phyloP scores from a whole-genome alignment of 2,329 filamentous ascomycete genomes.

The Calonectria ilicicola region DNA sequence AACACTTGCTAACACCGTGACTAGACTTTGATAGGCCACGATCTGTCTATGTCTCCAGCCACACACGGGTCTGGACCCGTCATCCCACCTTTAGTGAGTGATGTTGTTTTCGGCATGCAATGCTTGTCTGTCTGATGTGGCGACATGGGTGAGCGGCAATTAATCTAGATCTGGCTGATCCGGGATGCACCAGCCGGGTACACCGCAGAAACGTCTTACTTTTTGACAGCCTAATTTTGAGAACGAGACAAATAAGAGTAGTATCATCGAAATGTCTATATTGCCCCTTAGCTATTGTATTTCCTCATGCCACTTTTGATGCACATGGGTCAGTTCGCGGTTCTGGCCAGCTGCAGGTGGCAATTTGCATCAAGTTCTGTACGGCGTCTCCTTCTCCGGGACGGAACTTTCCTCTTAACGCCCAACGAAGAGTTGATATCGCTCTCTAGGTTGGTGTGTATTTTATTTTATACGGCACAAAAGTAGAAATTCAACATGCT shows the following conservation, averaged over 20 bases:
- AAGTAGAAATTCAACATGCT: background rate
- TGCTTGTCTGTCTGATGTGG: background rate
- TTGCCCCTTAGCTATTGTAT: background rate
- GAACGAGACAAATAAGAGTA: background rate
- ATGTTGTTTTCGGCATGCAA: background rate
- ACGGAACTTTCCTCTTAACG: background rate
- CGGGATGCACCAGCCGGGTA: background rate
- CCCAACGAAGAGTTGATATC: background rate
- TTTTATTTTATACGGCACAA: background rate
- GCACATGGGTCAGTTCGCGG: background rate
- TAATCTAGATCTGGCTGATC: background rate
- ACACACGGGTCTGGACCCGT: background rate
- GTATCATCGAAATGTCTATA: background rate
- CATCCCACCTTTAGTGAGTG: background rate
- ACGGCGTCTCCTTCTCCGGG: rapidly evolving
- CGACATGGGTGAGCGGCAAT: background rate
- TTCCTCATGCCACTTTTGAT: background rate
- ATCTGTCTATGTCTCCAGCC: background rate
- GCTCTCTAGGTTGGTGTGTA: background rate
- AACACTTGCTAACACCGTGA: background rate
- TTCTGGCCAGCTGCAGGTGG: background rate
- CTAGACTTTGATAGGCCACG: background rate
- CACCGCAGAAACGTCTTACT: background rate
- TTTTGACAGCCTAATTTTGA: background rate
- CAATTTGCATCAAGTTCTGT: background rate